phyloP scores from a whole-genome alignment of 345 rosid genomes.

The Dipteronia sinensis region DNA sequence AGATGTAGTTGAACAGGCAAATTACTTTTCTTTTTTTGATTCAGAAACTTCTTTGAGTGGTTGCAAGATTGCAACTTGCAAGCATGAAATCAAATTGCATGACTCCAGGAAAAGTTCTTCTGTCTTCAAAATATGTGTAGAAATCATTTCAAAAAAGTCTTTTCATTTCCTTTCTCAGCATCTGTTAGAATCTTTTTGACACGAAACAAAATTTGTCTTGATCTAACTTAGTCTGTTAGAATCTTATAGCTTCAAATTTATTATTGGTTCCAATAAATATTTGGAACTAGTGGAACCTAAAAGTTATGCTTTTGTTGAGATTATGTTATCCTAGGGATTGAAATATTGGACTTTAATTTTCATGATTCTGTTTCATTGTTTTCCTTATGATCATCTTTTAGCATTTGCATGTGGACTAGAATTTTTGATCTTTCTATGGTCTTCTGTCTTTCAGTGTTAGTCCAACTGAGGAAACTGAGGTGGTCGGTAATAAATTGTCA shows the following conservation, averaged over 20 bases:
- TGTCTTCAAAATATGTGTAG: neutral
- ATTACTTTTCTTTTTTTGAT: neutral
- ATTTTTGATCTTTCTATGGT: slow-evolving; percentile 4
- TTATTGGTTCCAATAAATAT: neutral
- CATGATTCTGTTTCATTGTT: neutral
- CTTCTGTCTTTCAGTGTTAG: slow-evolving; percentile 45
- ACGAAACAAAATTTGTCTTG: neutral
- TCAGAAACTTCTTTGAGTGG: neutral
- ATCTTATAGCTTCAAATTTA: neutral
- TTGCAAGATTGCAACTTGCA: neutral
- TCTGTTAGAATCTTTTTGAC: neutral
- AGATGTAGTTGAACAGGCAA: neutral
- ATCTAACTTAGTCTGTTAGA: neutral
- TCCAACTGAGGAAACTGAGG: slow-evolving; percentile 50
- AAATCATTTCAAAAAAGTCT: neutral
- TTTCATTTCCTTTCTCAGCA: neutral
- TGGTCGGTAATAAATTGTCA: slow-evolving; percentile 57
- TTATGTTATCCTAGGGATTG: neutral
- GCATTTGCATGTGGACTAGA: slow-evolving; percentile 12
- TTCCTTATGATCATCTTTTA: neutral
- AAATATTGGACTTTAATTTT: neutral
- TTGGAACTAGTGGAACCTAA: neutral
- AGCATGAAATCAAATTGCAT: neutral
- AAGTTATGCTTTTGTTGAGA: neutral
- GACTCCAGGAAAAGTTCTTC: neutral